Percentiles rank a stretch among this genome's conserved stretches.
phyloP scores from a whole-genome alignment of 2,329 filamentous ascomycete species.

The Neonectria hederae region DNA sequence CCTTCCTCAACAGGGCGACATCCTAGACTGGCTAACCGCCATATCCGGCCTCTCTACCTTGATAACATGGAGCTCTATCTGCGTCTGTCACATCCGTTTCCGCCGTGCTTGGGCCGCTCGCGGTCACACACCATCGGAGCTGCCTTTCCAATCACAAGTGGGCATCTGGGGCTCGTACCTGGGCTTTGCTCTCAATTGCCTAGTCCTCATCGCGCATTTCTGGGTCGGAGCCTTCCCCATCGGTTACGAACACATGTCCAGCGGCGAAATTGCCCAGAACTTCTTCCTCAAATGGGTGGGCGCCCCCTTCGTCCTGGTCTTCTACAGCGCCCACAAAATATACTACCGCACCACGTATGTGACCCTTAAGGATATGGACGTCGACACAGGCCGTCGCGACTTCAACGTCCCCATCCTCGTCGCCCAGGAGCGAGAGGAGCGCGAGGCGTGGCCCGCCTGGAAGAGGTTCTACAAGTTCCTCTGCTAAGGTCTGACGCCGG shows the following conservation, averaged over 20 bases:
- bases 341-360: constrained; percentile 76
- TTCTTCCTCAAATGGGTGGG: constrained; percentile 82
- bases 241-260: constrained; percentile 58
- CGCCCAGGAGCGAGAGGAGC: constrained; percentile 82
- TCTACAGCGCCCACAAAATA: constrained; percentile 81
- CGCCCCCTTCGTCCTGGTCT: constrained; percentile 72
- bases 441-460: constrained; percentile 76
- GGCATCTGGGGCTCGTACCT: constrained; percentile 84
- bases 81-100: constrained; percentile 92
- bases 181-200: constrained; percentile 77
- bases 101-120: constrained; percentile 78
- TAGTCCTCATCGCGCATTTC: constrained; percentile 85
- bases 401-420: constrained; percentile 83
- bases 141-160: constrained; percentile 83
- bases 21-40: constrained; percentile 83
- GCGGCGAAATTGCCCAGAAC: constrained; percentile 61
- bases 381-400: constrained; percentile 85
- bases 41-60: constrained; percentile 77
- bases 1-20: constrained; percentile 64
- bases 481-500: constrained; percentile 59
- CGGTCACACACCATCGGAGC: constrained; percentile 76
- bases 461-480: constrained; percentile 79
- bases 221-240: constrained; percentile 87
- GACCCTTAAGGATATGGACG: constrained; percentile 78
- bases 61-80: constrained; percentile 87